These are phyloP conservation scores for Cotoneaster glaucophyllus DNA, from an alignment of 306 rosid genomes.

Conservation along the genomic window DNA sequence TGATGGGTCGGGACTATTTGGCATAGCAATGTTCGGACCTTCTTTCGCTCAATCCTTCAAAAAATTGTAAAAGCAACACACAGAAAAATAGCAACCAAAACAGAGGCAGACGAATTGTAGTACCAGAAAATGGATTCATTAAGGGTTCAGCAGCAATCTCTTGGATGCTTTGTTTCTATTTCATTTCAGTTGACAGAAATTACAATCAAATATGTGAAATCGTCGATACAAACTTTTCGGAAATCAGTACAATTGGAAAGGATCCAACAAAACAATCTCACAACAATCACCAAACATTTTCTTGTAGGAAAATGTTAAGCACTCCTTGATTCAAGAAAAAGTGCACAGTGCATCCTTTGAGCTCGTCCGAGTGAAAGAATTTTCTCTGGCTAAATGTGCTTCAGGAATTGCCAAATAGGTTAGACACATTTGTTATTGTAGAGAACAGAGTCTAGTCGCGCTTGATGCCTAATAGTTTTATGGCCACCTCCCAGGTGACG, in stretches of 20 bases:
- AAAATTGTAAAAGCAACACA: neutral
- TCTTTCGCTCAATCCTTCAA: neutral
- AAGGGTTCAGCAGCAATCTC: too few species aligned
- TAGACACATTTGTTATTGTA: neutral
- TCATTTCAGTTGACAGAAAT: neutral
- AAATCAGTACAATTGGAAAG: neutral
- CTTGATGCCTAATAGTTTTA: conserved; percentile 61
- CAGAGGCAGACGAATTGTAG: neutral
- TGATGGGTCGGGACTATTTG: too few species aligned
- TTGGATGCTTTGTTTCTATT: neutral
- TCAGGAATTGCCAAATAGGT: neutral
- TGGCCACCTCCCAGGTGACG: conserved; percentile 86
- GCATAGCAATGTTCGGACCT: neutral
- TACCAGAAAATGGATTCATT: too few species aligned
- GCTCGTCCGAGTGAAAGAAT: neutral
- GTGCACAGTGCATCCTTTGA: neutral
- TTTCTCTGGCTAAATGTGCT: neutral
- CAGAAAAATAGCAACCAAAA: neutral
- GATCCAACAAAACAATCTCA: neutral
- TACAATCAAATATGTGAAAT: neutral
- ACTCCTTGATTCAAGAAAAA: neutral
- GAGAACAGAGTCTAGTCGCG: conserved; percentile 31
- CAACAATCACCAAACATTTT: neutral
- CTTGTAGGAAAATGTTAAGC: neutral
- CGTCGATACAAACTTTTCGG: neutral